Percentiles rank a stretch among this genome's conserved stretches.
These are phyloP conservation scores for Poronia punctata DNA, from an alignment of 495 filamentous ascomycete species.

Conservation along the genomic window DNA sequence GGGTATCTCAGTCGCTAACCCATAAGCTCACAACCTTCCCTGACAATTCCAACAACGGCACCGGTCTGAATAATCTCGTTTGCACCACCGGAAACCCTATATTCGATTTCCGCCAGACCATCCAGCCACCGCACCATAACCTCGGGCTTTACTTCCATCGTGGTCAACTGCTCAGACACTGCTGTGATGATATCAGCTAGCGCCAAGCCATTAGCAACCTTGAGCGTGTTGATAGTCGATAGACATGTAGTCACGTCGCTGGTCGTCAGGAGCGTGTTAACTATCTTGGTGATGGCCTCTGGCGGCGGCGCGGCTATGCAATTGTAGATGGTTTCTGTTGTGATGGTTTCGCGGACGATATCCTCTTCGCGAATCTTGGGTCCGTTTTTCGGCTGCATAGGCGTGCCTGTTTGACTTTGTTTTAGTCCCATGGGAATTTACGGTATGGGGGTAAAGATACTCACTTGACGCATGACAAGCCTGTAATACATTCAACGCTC, in stretches of 20 bases:
- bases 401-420: slow-evolving; percentile 48
- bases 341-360: slow-evolving; percentile 74
- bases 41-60: slow-evolving; percentile 80
- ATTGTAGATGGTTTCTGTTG: slow-evolving; percentile 87
- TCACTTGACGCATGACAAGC: slow-evolving; percentile 90
- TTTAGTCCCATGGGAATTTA: slow-evolving; percentile 12
- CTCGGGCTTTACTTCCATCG: slow-evolving; percentile 77
- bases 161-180: slow-evolving; percentile 70
- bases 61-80: slow-evolving; percentile 89
- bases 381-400: slow-evolving; percentile 57
- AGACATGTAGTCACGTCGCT: slow-evolving; percentile 83
- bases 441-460: slow-evolving; percentile 17
- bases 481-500: slow-evolving; percentile 91
- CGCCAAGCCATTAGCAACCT: slow-evolving; percentile 79
- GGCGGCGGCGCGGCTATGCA: slow-evolving; percentile 96
- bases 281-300: slow-evolving; percentile 76
- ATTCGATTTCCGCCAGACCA: slow-evolving; percentile 87
- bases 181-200: slow-evolving; percentile 89
- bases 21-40: slow-evolving; percentile 74
- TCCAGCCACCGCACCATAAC: slow-evolving; percentile 89
- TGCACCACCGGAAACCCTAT: slow-evolving; percentile 79
- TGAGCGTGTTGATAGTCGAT: slow-evolving; percentile 77
- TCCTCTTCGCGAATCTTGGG: slow-evolving; percentile 52
- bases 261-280: slow-evolving; percentile 71
- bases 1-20: slow-evolving; percentile 22